phyloP scores from a whole-genome alignment of 768 basidiomycete species.

The Lyophyllum semitale region DNA sequence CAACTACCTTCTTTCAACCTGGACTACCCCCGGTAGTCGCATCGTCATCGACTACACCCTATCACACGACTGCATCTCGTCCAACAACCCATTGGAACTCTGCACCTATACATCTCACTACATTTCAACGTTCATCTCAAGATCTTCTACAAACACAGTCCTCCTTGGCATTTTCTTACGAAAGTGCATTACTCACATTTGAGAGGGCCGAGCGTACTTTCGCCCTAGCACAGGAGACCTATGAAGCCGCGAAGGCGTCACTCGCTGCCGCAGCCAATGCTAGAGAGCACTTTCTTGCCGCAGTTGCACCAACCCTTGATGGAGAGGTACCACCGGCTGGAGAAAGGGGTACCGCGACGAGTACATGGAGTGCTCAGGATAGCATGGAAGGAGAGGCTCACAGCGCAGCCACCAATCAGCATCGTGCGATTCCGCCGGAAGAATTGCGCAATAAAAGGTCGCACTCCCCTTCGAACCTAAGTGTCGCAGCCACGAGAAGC shows the following conservation, averaged over 20 bases:
- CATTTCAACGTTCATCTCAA: background rate
- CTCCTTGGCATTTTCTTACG: background rate
- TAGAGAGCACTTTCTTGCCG: background rate
- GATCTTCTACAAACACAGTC: background rate
- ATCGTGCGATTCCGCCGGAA: background rate
- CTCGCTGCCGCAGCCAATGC: constrained; percentile 3
- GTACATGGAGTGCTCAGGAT: background rate
- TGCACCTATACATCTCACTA: background rate
- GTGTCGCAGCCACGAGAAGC: background rate
- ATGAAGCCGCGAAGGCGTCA: constrained; percentile 6
- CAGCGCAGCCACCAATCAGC: background rate
- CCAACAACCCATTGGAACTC: background rate
- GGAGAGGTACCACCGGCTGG: background rate
- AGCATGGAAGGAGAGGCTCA: background rate
- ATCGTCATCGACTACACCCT: background rate
- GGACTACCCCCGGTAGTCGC: too few relatives aligned
- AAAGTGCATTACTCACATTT: constrained; percentile 5
- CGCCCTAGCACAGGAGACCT: constrained; percentile 3
- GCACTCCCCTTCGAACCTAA: too few relatives aligned
- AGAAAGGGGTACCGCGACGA: background rate
- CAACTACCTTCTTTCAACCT: too few relatives aligned
- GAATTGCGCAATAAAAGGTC: background rate
- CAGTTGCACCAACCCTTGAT: background rate
- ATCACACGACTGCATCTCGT: background rate
- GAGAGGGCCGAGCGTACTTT: constrained; percentile 3